These are phyloP conservation scores for Ascochyta viciae-villosae DNA, from an alignment of 2,329 filamentous ascomycete genomes.

Conservation along the genomic window DNA sequence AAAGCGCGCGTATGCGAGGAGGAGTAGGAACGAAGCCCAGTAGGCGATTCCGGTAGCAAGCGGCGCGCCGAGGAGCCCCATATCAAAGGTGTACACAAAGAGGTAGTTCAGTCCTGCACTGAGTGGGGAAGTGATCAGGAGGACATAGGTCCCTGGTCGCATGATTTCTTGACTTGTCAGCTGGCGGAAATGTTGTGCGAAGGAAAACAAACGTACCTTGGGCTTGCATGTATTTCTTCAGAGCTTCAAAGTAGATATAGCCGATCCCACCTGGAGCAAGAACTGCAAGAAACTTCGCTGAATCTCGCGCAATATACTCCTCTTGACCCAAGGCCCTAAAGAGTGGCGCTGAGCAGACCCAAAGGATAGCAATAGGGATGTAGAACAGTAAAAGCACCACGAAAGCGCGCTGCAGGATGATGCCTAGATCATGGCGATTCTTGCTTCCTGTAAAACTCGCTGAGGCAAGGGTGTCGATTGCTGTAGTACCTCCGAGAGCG, in stretches of 20 bases:
- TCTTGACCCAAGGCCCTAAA: constrained; percentile 80
- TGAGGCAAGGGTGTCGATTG: constrained; percentile 83
- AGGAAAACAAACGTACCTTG: constrained; percentile 53
- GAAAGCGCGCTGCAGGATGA: constrained; percentile 78
- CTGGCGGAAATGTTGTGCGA: not conserved
- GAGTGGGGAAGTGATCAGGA: constrained; percentile 66
- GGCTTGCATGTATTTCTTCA: constrained; percentile 68
- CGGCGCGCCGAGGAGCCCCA: constrained; percentile 80
- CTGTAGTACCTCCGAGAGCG: constrained; percentile 83
- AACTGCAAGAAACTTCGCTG: constrained; percentile 73
- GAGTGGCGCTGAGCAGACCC: constrained; percentile 76
- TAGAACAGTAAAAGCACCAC: constrained; percentile 77
- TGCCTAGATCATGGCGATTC: constrained; percentile 78
- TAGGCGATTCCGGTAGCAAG: constrained; percentile 85
- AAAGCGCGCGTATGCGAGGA: constrained; percentile 76
- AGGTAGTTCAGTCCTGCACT: constrained; percentile 67
- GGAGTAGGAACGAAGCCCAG: constrained; percentile 80
- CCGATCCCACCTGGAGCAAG: constrained; percentile 83
- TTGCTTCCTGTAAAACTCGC: constrained; percentile 82
- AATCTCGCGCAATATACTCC: constrained; percentile 76
- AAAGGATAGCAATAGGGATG: constrained; percentile 73
- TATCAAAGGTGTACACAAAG: constrained; percentile 73
- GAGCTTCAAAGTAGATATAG: constrained; percentile 85
- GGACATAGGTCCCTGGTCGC: constrained; percentile 68
- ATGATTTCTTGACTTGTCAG: constrained; percentile 60